phyloP scores from a whole-genome alignment of 495 filamentous ascomycete species.

The Pseudotulostoma volvatum region DNA sequence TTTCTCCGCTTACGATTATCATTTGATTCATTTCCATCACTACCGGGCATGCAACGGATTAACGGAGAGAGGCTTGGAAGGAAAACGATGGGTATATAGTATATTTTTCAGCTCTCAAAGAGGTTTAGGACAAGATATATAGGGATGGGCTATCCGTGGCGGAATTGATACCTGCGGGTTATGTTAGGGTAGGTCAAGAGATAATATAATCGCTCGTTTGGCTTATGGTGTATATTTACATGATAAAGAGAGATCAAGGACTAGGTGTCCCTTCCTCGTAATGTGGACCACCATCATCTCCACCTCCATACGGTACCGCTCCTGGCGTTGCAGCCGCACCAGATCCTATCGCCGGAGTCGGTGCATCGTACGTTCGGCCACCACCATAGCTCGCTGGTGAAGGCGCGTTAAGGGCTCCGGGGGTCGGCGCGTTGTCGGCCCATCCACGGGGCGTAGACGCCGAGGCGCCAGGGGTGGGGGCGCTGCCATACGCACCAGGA shows the following conservation, averaged over 20 bases:
- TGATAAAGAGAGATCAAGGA: constrained; percentile 17
- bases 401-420: constrained; percentile 45
- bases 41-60: too few species aligned
- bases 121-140: too few species aligned
- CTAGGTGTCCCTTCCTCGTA: constrained; percentile 40
- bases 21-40: too few species aligned
- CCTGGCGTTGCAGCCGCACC: constrained; percentile 58
- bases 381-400: constrained; percentile 29
- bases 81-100: too few species aligned
- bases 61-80: too few species aligned
- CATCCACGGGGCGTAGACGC: constrained; percentile 68
- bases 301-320: constrained; percentile 37
- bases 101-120: too few species aligned
- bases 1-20: too few species aligned
- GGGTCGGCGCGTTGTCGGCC: constrained; percentile 46
- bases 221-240: too few species aligned
- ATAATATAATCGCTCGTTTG: too few species aligned
- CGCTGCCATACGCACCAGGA: constrained; percentile 32
- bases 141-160: too few species aligned
- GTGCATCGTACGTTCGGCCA: constrained; percentile 34
- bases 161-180: too few species aligned
- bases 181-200: too few species aligned
- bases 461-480: constrained; percentile 57
- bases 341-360: constrained; percentile 55
- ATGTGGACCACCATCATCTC: constrained; percentile 40